These are phyloP conservation scores for Trichosporon asahii DNA, from an alignment of 1,284 basidiomycete genomes.

Conservation along the genomic window DNA sequence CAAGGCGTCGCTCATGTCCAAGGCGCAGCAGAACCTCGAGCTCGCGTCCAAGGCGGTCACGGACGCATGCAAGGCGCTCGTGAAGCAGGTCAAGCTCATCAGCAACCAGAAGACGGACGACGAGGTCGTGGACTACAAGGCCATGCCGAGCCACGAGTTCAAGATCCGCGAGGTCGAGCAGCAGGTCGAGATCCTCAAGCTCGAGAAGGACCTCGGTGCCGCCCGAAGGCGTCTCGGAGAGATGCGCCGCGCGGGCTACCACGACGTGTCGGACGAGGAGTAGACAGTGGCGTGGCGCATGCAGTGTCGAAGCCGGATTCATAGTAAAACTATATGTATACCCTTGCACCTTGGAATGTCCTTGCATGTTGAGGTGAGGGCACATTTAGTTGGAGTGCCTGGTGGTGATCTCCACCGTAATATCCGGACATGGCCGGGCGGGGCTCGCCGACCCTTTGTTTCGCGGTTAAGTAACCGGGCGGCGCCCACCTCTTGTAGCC, in stretches of 20 bases:
- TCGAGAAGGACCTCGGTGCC: conserved; percentile 92
- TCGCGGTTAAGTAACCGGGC: not conserved
- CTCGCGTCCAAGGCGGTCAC: conserved; percentile 96
- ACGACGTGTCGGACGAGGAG: conserved; percentile 40
- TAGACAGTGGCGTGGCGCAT: conserved; percentile 14
- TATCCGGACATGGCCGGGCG: conserved; percentile 2
- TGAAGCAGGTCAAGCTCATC: conserved; percentile 93
- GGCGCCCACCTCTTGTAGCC: not conserved
- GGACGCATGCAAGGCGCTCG: conserved; percentile 95
- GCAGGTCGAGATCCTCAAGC: conserved; percentile 92
- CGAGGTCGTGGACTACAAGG: conserved; percentile 82
- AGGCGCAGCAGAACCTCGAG: conserved; percentile 94
- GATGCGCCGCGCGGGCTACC: conserved; percentile 81
- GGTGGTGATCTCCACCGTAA: not conserved
- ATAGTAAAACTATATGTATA: conserved; percentile 6
- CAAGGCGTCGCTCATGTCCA: conserved; percentile 97
- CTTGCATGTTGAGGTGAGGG: not conserved
- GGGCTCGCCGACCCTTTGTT: not conserved
- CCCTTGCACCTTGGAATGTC: not conserved
- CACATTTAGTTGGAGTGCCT: too few relatives aligned
- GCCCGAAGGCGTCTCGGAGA: conserved; percentile 79
- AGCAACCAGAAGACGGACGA: conserved; percentile 76
- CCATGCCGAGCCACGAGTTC: conserved; percentile 92
- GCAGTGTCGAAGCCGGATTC: not conserved
- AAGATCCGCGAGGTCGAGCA: conserved; percentile 98